Evolutionary conservation across 2,329 filamentous ascomycete species (phyloP), one percentile per base, ranked within the genome.

Genomic region (Trichophyton schoenleinii): DNA sequence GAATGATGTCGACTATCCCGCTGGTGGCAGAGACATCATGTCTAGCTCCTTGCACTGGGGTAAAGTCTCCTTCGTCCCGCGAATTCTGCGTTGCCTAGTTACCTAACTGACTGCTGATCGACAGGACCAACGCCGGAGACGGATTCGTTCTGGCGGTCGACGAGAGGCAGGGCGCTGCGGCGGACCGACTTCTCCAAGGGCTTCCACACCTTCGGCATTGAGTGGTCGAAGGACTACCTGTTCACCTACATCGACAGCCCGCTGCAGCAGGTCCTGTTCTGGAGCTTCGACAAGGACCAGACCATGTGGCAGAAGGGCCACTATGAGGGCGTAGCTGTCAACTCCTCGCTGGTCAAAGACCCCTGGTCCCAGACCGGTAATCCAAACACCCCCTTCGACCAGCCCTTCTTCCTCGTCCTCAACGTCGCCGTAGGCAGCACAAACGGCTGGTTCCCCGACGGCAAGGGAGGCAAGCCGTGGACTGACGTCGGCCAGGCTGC

Each of bases 181-280:
- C 65, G 68, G 36, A 70, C 68, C 49, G 68, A 66, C 61, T 70
- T 65, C 57, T 63, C 64, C 57, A 66, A 62, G 38, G 61, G 64
- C 1, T 81, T 77, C 66, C 78, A 82, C 68, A 82, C 77, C 0
- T 83, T 75, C 63, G 81, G 79, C 3, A 64, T 82, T 15, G 78
- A 82, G 65, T 83, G 80, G 80, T 75, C 72, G 1, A 72, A 77
- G 58, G 74, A 78, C 48, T 81, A 81, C 69, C 71, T 83, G 20
- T 82, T 79, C 71, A 80, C 78, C 28, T 83, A 79, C 67, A 69
- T 82, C 42, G 78, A 82, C 67, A 74, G 71, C 65, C 72, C 74
- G 15, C 68, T 78, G 2, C 63, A 69, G 58, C 67, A 69, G 63
- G 64, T 70, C 34, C 65, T 67, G 55, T 70, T 66, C 62, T 70